Conservation (phyloP, 129 eudicot species). For the Saposhnikovia divaricata region DNA sequence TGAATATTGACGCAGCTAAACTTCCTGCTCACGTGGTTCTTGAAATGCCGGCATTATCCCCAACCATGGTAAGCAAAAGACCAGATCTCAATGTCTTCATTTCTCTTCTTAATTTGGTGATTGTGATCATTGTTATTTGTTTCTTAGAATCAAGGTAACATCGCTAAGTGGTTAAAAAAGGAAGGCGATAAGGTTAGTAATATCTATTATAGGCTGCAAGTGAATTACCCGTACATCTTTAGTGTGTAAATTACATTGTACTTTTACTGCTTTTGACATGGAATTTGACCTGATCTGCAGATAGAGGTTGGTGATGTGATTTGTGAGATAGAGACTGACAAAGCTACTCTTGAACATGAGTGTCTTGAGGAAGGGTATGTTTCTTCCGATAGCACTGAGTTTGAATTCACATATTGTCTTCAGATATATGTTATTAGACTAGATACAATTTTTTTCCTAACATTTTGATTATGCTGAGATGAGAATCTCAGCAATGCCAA, state of each 20-base stretch:
- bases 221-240: background rate
- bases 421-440: background rate
- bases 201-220: background rate
- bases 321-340: constrained; percentile 97
- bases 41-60: constrained; percentile 95
- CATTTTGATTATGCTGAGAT: background rate
- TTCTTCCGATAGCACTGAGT: background rate
- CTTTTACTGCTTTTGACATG: constrained; percentile 7
- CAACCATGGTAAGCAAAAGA: constrained; percentile 69
- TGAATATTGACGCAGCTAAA: constrained; percentile 45
- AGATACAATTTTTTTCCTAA: background rate
- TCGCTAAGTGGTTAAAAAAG: constrained; percentile 69
- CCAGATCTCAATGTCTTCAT: background rate
- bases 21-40: constrained; percentile 88
- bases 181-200: constrained; percentile 97
- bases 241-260: constrained; percentile 4
- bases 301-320: constrained; percentile 71
- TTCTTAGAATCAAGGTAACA: constrained; percentile 81
- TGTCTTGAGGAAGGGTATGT: constrained; percentile 99
- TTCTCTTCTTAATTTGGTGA: constrained; percentile 9
- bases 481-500: background rate
- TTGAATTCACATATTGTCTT: background rate
- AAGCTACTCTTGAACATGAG: constrained; percentile 95
- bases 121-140: constrained; percentile 8
- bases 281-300: constrained; percentile 32